phyloP scores from a whole-genome alignment of 2,329 filamentous ascomycete species.

The Tolypocladium ophioglossoides region DNA sequence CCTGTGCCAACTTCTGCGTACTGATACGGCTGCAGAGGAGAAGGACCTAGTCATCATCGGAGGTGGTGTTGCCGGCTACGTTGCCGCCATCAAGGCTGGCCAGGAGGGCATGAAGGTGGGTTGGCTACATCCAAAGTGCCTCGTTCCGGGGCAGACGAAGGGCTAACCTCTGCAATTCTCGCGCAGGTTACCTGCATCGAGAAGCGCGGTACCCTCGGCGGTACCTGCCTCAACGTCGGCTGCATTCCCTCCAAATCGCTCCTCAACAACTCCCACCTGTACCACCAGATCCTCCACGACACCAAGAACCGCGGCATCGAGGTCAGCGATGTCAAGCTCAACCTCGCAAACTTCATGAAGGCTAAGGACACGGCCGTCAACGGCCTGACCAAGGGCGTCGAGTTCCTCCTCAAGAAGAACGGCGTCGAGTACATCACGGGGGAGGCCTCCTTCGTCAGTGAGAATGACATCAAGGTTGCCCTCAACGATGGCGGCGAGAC shows the following conservation, averaged over 20 bases:
- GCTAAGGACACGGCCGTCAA: constrained; percentile 88
- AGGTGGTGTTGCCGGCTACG: constrained; percentile 95
- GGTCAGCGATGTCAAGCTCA: constrained; percentile 93
- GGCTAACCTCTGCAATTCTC: constrained; percentile 4
- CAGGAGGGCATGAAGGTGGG: constrained; percentile 90
- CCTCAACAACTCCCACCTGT: constrained; percentile 98
- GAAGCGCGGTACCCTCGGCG: constrained; percentile 89
- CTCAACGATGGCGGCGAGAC: constrained; percentile 88
- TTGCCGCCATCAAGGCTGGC: constrained; percentile 97
- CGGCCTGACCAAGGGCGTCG: constrained; percentile 90
- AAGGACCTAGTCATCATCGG: constrained; percentile 97
- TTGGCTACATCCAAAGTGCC: background rate
- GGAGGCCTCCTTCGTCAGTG: constrained; percentile 73
- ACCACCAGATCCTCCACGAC: constrained; percentile 95
- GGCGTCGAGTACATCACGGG: constrained; percentile 97
- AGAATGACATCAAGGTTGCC: constrained; percentile 85
- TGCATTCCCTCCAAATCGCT: constrained; percentile 99
- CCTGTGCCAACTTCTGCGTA: background rate
- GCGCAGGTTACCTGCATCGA: constrained; percentile 87
- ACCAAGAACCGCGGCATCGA: constrained; percentile 96
- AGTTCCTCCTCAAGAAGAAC: constrained; percentile 99
- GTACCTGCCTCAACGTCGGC: constrained; percentile 97
- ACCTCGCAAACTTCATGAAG: constrained; percentile 94
- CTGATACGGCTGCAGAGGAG: constrained; percentile 56
- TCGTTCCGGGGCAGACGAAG: background rate